Evolutionary conservation across 129 eudicot species (phyloP).

Genomic region (Pulicaria dysenterica): DNA sequence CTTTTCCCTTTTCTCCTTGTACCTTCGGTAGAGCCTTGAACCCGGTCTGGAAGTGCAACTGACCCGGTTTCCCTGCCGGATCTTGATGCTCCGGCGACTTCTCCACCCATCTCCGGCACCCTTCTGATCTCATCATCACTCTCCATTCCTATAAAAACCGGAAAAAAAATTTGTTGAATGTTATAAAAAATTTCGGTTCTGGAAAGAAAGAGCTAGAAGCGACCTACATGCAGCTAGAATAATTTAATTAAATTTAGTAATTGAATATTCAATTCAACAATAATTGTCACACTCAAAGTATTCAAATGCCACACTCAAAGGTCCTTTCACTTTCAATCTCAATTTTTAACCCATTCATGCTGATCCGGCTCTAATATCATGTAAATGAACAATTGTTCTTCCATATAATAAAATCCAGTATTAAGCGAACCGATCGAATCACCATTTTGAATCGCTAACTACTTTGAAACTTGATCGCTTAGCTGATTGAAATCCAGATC

Average conservation of each 20-base stretch:
- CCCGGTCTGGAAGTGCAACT: constrained; percentile 52
- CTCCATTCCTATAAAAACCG: constrained; percentile 67
- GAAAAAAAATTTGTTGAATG: background rate
- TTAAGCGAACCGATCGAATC: background rate
- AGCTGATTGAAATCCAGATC: background rate
- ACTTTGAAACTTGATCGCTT: background rate
- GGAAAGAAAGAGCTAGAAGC: too few species aligned
- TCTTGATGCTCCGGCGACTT: constrained; percentile 49
- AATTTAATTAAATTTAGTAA: background rate
- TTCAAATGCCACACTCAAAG: background rate
- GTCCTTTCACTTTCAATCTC: constrained; percentile 1
- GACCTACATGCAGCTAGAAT: background rate
- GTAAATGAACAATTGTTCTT: background rate
- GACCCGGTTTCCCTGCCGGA: constrained; percentile 59
- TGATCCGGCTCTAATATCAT: background rate
- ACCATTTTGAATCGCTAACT: background rate
- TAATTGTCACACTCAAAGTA: constrained; percentile 21
- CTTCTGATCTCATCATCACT: constrained; percentile 95
- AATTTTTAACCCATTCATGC: background rate
- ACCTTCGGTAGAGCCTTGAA: constrained; percentile 55
- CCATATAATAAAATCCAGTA: background rate
- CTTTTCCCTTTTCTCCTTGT: constrained; percentile 76
- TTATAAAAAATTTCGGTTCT: background rate
- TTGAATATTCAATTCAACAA: background rate
- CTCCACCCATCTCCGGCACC: constrained; percentile 93